Evolutionary conservation across 2,329 filamentous ascomycete species (phyloP).

Genomic region (Aspergillus nomiae): DNA sequence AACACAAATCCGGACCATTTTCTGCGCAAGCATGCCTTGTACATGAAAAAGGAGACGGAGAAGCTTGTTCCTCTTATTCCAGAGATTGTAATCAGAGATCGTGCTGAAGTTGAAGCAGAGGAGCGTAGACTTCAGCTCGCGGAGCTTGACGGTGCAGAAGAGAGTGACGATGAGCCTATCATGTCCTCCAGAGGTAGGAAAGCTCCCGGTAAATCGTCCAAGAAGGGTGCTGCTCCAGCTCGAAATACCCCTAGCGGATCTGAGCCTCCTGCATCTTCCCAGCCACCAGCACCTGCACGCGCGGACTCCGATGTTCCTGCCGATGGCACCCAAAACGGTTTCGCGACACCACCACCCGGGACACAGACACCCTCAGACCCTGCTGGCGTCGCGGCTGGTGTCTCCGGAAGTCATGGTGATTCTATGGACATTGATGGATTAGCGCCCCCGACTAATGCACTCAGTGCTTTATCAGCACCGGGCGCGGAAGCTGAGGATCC

Average conservation of each 20-base stretch:
- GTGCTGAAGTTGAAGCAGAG: conserved; percentile 91
- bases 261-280: conserved; percentile 69
- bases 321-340: conserved; percentile 79
- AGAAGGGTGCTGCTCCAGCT: conserved; percentile 64
- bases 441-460: conserved; percentile 67
- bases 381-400: conserved; percentile 65
- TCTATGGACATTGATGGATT: conserved; percentile 82
- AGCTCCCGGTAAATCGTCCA: conserved; percentile 74
- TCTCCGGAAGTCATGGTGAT: conserved; percentile 71
- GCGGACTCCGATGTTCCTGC: conserved; percentile 73
- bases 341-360: conserved; percentile 78
- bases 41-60: conserved; percentile 97
- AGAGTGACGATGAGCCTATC: conserved; percentile 96
- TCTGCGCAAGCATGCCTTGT: conserved; percentile 86
- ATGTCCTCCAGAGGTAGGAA: conserved; percentile 96
- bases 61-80: conserved; percentile 95
- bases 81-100: conserved; percentile 84
- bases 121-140: conserved; percentile 77
- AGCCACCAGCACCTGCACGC: conserved; percentile 51
- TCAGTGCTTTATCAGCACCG: conserved; percentile 67
- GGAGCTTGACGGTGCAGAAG: conserved; percentile 80
- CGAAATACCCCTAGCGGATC: conserved; percentile 75
- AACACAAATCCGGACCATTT: conserved; percentile 88
- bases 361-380: conserved; percentile 74
- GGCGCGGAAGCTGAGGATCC: conserved; percentile 82